Percentiles rank a stretch among this genome's conserved stretches.
These are phyloP conservation scores for Areca catechu DNA, from an alignment of 176 grass and related monocot genomes.

Conservation along the genomic window DNA sequence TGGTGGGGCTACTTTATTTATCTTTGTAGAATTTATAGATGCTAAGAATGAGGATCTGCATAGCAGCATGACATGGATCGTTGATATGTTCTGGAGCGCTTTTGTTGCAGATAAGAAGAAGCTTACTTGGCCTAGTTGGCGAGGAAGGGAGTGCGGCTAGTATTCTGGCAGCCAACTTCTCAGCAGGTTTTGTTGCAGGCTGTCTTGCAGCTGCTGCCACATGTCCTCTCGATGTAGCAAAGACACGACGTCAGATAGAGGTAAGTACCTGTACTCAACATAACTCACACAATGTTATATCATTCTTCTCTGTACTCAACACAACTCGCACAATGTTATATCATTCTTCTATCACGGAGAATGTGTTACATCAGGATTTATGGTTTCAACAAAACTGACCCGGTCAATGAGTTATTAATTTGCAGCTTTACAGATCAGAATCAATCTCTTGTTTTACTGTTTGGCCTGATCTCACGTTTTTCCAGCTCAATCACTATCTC, in stretches of 20 bases:
- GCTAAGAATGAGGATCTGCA: too few species aligned
- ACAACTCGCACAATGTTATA: too few species aligned
- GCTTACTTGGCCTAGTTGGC: slow-evolving; percentile 30
- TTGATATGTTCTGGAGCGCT: background rate
- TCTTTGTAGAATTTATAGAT: too few species aligned
- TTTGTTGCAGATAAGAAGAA: slow-evolving; percentile 52
- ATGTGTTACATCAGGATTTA: too few species aligned
- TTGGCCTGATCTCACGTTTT: background rate
- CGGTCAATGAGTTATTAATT: background rate
- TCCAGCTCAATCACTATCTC: too few species aligned
- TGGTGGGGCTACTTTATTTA: slow-evolving; percentile 3
- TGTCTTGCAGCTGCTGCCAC: slow-evolving; percentile 65
- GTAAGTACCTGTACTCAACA: slow-evolving; percentile 13
- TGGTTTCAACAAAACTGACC: too few species aligned
- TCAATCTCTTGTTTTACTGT: background rate
- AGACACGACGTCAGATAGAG: slow-evolving; percentile 90
- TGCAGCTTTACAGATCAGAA: background rate
- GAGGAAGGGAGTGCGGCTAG: slow-evolving; percentile 43
- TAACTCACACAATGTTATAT: too few species aligned
- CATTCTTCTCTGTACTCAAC: background rate
- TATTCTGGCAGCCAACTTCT: slow-evolving; percentile 68
- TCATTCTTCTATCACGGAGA: too few species aligned
- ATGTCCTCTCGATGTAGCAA: slow-evolving; percentile 91
- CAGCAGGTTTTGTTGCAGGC: slow-evolving; percentile 72
- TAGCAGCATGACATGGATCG: too few species aligned